Percentiles rank a stretch among this genome's conserved stretches.
phyloP scores from a whole-genome alignment of 768 basidiomycete species.

The Neoboletus magnificus region DNA sequence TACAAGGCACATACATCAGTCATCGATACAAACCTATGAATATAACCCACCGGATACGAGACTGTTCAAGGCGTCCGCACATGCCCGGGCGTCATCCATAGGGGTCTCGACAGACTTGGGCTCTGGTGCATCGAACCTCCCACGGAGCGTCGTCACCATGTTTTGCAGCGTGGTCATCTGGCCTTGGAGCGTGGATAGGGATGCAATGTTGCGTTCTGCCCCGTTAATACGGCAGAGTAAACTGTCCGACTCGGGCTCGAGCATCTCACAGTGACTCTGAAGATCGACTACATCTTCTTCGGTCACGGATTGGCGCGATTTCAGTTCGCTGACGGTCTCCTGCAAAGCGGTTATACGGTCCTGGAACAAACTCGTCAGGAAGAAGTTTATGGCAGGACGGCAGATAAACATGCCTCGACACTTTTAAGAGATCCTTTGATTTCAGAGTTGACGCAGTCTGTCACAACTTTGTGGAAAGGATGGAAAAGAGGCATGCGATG shows the following conservation, averaged over 20 bases:
- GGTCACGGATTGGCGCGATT: conserved; percentile 21
- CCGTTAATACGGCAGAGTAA: conserved; percentile 26
- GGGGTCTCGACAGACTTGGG: conserved; percentile 6
- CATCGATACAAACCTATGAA: neutral
- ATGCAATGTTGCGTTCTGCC: conserved; percentile 31
- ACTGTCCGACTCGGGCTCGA: conserved; percentile 35
- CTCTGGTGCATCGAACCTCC: conserved; percentile 18
- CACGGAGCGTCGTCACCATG: conserved; percentile 19
- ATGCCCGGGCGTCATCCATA: conserved; percentile 25
- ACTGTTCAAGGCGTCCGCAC: conserved; percentile 35
- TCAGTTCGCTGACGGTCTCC: conserved; percentile 16
- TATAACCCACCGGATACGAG: conserved; percentile 41
- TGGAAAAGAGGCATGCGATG: conserved; percentile 13
- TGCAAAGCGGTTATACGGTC: conserved; percentile 25
- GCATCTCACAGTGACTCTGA: conserved; percentile 36
- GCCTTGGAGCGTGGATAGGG: conserved; percentile 26
- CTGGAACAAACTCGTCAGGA: conserved; percentile 11
- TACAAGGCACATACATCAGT: conserved; percentile 15
- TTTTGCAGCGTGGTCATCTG: conserved; percentile 21
- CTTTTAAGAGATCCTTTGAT: conserved; percentile 20
- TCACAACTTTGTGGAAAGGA: conserved; percentile 12
- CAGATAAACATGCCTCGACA: conserved; percentile 16
- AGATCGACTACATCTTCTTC: conserved; percentile 33
- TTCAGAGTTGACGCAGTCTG: conserved; percentile 23
- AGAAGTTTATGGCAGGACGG: neutral